Evolutionary conservation across 306 rosid species (phyloP).

Genomic region (Quercus berberidifolia): DNA sequence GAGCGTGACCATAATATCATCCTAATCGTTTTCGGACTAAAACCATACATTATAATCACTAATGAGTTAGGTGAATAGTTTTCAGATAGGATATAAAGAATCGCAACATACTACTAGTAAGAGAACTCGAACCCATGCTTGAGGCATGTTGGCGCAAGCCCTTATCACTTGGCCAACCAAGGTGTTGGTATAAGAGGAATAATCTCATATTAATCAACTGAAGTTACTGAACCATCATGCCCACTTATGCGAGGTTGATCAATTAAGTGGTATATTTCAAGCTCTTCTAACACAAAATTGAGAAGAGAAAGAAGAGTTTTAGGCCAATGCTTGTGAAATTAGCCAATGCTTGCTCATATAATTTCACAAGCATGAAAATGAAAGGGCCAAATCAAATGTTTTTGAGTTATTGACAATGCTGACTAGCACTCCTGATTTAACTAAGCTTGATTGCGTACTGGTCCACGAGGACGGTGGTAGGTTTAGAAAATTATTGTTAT

Average conservation of each 20-base stretch:
- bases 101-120: no score
- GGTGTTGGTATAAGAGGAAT: no score
- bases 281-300: not conserved
- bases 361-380: no score
- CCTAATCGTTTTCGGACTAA: rapidly evolving
- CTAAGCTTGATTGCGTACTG: not conserved
- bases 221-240: no score
- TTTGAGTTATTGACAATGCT: not conserved
- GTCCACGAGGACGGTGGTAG: slow-evolving; percentile 15
- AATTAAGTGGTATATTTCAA: not conserved
- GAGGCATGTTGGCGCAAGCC: no score
- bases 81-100: rapidly evolving
- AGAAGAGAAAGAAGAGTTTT: not conserved
- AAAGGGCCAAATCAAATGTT: no score
- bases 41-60: rapidly evolving
- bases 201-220: no score
- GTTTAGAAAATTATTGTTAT: not conserved
- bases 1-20: rapidly evolving
- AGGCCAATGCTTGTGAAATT: no score
- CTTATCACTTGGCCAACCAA: no score
- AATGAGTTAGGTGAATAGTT: no score
- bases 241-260: not conserved
- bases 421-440: not conserved
- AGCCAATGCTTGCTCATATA: no score
- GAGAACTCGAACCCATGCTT: no score